These are phyloP conservation scores for Fomitopsis serialis DNA, from an alignment of 768 basidiomycete genomes.

Conservation along the genomic window DNA sequence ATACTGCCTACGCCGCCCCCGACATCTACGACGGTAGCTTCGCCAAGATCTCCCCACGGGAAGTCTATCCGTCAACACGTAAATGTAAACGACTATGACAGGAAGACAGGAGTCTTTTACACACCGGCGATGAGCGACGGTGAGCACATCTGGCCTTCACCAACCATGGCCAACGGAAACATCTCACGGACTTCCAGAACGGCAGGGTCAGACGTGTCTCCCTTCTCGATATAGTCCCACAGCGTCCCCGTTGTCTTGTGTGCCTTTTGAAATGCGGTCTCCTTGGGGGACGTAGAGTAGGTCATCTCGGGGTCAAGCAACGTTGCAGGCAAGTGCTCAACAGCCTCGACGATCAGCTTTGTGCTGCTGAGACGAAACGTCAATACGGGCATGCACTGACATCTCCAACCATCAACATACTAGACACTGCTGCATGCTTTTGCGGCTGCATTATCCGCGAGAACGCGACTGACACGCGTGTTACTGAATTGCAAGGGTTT, in stretches of 20 bases:
- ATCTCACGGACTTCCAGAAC: background rate
- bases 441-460: background rate
- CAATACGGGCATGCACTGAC: background rate
- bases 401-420: background rate
- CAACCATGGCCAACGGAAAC: conserved; percentile 7
- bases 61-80: conserved; percentile 3
- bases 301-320: conserved; percentile 4
- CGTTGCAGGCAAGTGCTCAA: conserved; percentile 6
- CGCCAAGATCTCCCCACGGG: conserved; percentile 7
- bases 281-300: background rate
- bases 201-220: conserved; percentile 3
- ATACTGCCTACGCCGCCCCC: conserved; percentile 11
- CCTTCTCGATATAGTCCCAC: conserved; percentile 7
- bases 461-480: background rate
- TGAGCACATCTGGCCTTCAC: conserved; percentile 1
- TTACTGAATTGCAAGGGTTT: conserved; percentile 1
- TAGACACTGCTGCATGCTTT: background rate
- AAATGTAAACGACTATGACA: background rate
- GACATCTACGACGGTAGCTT: conserved; percentile 10
- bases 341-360: background rate
- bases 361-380: background rate
- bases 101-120: background rate
- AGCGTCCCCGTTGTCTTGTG: background rate
- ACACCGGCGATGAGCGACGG: background rate
- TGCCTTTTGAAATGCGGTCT: conserved; percentile 6